Evolutionary conservation across 2,329 filamentous ascomycete genomes (phyloP), one percentile per base, ranked within the genome.

Genomic region (Ophiostoma triangulosporum): DNA sequence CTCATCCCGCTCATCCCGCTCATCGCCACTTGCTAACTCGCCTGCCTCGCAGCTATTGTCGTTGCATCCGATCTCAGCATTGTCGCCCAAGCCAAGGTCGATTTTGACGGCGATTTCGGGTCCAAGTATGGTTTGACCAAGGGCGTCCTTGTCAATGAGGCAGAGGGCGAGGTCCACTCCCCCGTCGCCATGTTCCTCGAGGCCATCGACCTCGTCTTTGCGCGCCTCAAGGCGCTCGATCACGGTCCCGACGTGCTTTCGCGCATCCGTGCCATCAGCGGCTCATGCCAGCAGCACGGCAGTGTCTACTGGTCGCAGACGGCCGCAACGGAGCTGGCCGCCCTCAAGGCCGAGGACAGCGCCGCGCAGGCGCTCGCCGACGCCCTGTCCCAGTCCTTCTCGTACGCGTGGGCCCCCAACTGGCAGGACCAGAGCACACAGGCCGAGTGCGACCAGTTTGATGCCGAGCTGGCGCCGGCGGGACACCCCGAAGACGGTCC

Each of bases 351-450:
- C 59, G 64, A 75, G 3, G 69, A 69, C 22, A 17, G n/a, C 20
- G 75, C 86, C 59, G 64, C 75, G 2, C 69, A 69, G 20, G 78
- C 77, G 64, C 71, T 97, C 48, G 75, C 86, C 50, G 81, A 86
- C 56, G 89, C 95, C 70, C 72, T 97, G 26, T 68, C 72, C 9
- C 71, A 69, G 3, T 86, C 84, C 0, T 87, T 97, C 64, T 86
- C 89, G 15, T 85, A 94, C 66, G 83, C 86, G 4, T 90, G 83
- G 70, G 89, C 88, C 59, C 93, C 93, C 7, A 98, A 97, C 67
- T 98, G 93, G 93, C 93, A 97, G 70, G 93, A 98, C 67, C 85
- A 90, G 57, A 95, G 89, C 69, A 97, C 93, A 2, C 89, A 96
- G 70, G 75, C 75, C 60, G 87, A 98, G 70, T 96, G 90, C 65